Evolutionary conservation across 2,329 filamentous ascomycete species (phyloP).

Genomic region (Knoxdaviesia proteae): DNA sequence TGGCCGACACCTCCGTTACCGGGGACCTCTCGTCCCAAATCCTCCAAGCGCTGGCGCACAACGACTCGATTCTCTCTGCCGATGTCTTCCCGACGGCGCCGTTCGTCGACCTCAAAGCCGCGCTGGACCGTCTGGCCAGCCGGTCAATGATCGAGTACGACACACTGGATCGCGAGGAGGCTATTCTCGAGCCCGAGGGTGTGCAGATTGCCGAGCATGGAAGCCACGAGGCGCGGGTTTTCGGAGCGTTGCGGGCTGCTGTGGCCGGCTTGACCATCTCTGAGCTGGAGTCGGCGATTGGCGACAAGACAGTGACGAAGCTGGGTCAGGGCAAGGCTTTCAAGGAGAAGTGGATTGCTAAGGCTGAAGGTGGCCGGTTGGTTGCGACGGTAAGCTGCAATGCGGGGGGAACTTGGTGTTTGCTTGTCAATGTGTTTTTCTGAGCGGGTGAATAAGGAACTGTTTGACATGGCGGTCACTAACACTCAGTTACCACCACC

Average conservation of each 20-base stretch:
- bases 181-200: constrained; percentile 54
- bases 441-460: background rate
- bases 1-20: constrained; percentile 15
- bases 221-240: constrained; percentile 67
- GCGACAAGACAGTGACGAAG: constrained; percentile 54
- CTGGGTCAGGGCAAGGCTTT: constrained; percentile 92
- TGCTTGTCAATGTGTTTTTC: background rate
- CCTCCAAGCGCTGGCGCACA: constrained; percentile 41
- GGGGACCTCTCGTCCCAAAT: constrained; percentile 43
- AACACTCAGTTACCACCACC: too few relatives aligned
- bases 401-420: background rate
- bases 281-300: constrained; percentile 48
- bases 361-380: constrained; percentile 35
- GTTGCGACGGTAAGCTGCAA: constrained; percentile 24
- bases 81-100: constrained; percentile 47
- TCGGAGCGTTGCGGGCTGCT: constrained; percentile 49
- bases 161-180: constrained; percentile 60
- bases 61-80: constrained; percentile 44
- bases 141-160: constrained; percentile 77
- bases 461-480: too few relatives aligned
- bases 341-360: constrained; percentile 52
- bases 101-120: constrained; percentile 59
- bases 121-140: constrained; percentile 66
- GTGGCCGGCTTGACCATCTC: constrained; percentile 64
- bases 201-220: constrained; percentile 52